A percentile compares a stretch with the other conserved stretches of the same genome.
phyloP scores from a whole-genome alignment of 1,284 basidiomycete species.

The Farysia itapuensis region DNA sequence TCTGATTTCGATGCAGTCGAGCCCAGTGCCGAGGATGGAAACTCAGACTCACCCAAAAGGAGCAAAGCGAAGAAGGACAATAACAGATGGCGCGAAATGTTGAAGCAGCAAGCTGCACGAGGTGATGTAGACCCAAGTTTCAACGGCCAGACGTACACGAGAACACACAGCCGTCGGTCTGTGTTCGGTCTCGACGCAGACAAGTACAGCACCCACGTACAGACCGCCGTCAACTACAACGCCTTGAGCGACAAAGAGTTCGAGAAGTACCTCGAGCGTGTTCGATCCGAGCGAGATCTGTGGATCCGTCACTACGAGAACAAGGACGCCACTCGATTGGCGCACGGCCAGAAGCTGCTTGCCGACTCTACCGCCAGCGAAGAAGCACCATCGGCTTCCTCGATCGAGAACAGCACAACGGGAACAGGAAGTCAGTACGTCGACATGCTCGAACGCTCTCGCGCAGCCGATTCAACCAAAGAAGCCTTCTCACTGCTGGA shows the following conservation, averaged over 20 bases:
- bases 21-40: slow-evolving; percentile 17
- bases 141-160: slow-evolving; percentile 19
- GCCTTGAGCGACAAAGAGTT: slow-evolving; percentile 40
- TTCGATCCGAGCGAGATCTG: slow-evolving; percentile 20
- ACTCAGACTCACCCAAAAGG: slow-evolving; percentile 9
- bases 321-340: slow-evolving; percentile 27
- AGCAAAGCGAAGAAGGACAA: slow-evolving; percentile 19
- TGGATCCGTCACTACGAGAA: slow-evolving; percentile 20
- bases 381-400: slow-evolving; percentile 33
- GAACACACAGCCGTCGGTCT: no score
- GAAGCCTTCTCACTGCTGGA: slow-evolving; percentile 30
- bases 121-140: slow-evolving; percentile 29
- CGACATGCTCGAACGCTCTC: slow-evolving; percentile 34
- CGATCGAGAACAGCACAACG: no score
- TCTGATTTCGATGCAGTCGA: slow-evolving; percentile 25
- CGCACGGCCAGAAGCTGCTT: slow-evolving; percentile 20
- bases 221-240: slow-evolving; percentile 52
- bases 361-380: slow-evolving; percentile 19
- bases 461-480: slow-evolving; percentile 25
- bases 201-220: slow-evolving; percentile 31
- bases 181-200: slow-evolving; percentile 29
- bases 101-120: slow-evolving; percentile 27
- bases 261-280: slow-evolving; percentile 33
- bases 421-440: no score
- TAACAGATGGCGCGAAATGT: slow-evolving; percentile 20